Evolutionary conservation across 116 monocot genomes (phyloP), one percentile per base, ranked within the genome.

Genomic region (Zostera marina): DNA sequence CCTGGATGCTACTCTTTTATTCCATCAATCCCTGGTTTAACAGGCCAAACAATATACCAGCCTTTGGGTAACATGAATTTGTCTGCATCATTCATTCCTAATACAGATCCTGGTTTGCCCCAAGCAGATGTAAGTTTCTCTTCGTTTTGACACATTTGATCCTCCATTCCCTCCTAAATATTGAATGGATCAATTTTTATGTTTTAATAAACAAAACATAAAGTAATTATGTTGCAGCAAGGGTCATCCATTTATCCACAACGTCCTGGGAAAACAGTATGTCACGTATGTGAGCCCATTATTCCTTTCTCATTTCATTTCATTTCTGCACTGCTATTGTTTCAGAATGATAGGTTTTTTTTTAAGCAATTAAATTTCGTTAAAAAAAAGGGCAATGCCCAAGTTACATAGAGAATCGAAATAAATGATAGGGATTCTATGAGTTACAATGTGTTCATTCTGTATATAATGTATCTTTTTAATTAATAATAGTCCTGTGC

Each of bases 261-360:
- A 76, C 80, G 83, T 66, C 91, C 87, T 42, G 98, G 98, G 45
- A 69, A 90, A 70, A 44, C 68, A 55, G 86, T 78, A 73, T 98
- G 98, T 63, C 91, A 98, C 77, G 98, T 98, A 79, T 9, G 90
- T 44, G 19, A 43, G 43, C 20, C 14, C n/a, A 8, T 5, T 60
- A 44, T 64, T 39, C 7, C 21, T 57, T 39, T 57, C 26, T 15
- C n/a, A 2, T 44, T 59, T 42, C 14, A 45, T 45, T 45, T 23
- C 26, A 26, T 20, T 38, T 63, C 32, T 26, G 38, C 38, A 8
- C 56, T 11, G 39, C 17, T 51, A 41, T 51, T 32, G n/a, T 52
- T 41, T 40, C 13, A 47, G 9, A 48, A 45, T 54, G 22, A 54
- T 32, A 32, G 5, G 32, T n/a, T n/a, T n/a, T n/a, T n/a, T n/a